Evolutionary conservation across 768 basidiomycete genomes (phyloP), one percentile per base, ranked within the genome.

Genomic region (Cubamyces sp.): DNA sequence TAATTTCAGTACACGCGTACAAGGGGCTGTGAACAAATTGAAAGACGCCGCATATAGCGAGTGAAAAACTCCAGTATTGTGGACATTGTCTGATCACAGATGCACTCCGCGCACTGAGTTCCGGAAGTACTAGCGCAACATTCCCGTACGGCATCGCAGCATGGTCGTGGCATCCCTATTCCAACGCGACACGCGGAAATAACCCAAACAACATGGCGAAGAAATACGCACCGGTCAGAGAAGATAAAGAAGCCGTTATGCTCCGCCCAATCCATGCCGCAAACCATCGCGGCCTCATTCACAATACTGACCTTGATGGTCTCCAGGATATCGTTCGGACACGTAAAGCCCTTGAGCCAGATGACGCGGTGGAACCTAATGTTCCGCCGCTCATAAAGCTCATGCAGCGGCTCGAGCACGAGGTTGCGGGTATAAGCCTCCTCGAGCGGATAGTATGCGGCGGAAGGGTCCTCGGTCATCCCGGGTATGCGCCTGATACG

Each of bases 181-280:
- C 34, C 34, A 34, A 11, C 34, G 34, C 9, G 9, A 34, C 34
- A 11, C 34, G 34, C 34, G 34, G 34, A 34, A 34, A 34, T 34
- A 34, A 34, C 28, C 9, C 6, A 9, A 34, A 34, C 34, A 9
- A 11, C 34, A 34, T 34, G 34, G 34, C 9, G 34, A 34, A 34
- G 34, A 11, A 34, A 34, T 34, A 64, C 87, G 51, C 66, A 93
- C 95, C 96, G 82, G 75, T 98, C 96, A 18, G 96, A 98, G 77
- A 97, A 98, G 67, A 98, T 95, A 80, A 98, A 99, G 76, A 94
- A 91, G 0, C 95, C 95, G 65, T 94, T 92, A 70, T 95, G 91
- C 75, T 99, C 96, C 12, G 95, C 96, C 97, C 97, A 99, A 71
- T 99, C 97, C 96, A 98, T 98, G n/a, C 96, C 96, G 71, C 97